Evolutionary conservation across 495 filamentous ascomycete genomes (phyloP).

Genomic region (Penicillium simplicissimum): DNA sequence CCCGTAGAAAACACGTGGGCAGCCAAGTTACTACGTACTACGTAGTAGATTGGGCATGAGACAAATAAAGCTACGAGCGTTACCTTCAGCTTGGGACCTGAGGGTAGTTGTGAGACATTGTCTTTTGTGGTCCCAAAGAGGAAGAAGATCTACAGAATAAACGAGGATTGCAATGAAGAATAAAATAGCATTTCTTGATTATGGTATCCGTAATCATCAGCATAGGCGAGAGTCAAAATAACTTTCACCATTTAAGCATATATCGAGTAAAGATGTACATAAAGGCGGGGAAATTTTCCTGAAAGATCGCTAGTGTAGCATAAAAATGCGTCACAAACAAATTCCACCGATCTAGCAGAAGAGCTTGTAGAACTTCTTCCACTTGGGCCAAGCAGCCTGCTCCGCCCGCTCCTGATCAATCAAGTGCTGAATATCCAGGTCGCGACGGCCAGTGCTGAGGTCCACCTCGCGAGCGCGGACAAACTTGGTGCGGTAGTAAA

Average conservation of each 20-base stretch:
- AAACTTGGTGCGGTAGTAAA: conserved; percentile 70
- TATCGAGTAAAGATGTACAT: conserved; percentile 6
- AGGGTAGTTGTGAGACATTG: background rate
- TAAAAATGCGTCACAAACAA: background rate
- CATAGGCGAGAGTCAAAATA: conserved; percentile 11
- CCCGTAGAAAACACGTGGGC: background rate
- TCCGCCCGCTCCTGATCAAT: conserved; percentile 77
- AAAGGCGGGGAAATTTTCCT: background rate
- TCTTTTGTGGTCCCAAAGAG: background rate
- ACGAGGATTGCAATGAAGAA: background rate
- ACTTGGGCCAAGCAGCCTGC: conserved; percentile 68
- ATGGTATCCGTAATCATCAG: conserved; percentile 19
- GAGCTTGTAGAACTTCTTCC: conserved; percentile 74
- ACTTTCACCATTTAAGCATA: conserved; percentile 9
- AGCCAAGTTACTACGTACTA: too few relatives aligned
- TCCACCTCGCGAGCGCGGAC: conserved; percentile 74
- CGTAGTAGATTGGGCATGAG: background rate
- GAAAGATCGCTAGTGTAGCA: background rate
- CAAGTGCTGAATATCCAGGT: conserved; percentile 74
- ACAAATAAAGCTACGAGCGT: background rate
- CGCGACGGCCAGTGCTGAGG: conserved; percentile 82
- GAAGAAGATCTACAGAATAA: background rate
- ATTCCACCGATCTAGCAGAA: conserved; percentile 48
- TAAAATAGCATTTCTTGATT: conserved; percentile 4
- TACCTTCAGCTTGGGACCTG: background rate